Evolutionary conservation across 2,329 filamentous ascomycete genomes (phyloP), one percentile per base, ranked within the genome.

Genomic region (Pseudocercospora ulei): DNA sequence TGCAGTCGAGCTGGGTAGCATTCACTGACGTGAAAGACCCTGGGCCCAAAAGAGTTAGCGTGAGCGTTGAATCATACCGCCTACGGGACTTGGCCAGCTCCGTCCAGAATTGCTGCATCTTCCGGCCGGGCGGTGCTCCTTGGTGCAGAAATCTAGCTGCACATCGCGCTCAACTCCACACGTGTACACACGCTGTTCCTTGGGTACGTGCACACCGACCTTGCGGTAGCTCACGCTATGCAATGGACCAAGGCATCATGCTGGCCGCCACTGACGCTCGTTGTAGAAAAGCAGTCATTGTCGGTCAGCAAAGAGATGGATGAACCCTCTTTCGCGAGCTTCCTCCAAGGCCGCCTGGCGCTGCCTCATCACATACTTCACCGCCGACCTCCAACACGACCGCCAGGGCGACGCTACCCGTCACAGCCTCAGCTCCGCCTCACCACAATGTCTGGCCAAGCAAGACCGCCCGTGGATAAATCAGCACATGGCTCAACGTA

Each of bases 141-240:
- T 20, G 8, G 17, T 33, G 30, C 30, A 33, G 30, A 33, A 3
- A 33, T 16, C 30, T n/a, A 33, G 18, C 17, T 22, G 11, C 30
- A n/a, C 8, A 8, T 11, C 4, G 23, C n/a, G 30, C 30, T 33
- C 30, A 7, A 33, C n/a, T n/a, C n/a, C 8, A 7, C 30, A 23
- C 30, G 30, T 22, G 18, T 33, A 12, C n/a, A 17, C 30, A 22
- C 30, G 16, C 30, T 13, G 17, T 33, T 33, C 17, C 11, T 19
- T 33, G 43, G 48, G 41, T 49, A 42, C 40, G 41, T 47, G 46
- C 48, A 49, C 48, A 49, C 43, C 46, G 48, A 45, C 41, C 26
- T 33, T 19, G 24, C 39, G 48, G 41, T 24, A 35, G 25, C 13
- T 22, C 23, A 39, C 45, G 12, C 24, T 35, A 17, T 33, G 30